Evolutionary conservation across 768 basidiomycete genomes (phyloP).

Genomic region (Pholiota conissans): DNA sequence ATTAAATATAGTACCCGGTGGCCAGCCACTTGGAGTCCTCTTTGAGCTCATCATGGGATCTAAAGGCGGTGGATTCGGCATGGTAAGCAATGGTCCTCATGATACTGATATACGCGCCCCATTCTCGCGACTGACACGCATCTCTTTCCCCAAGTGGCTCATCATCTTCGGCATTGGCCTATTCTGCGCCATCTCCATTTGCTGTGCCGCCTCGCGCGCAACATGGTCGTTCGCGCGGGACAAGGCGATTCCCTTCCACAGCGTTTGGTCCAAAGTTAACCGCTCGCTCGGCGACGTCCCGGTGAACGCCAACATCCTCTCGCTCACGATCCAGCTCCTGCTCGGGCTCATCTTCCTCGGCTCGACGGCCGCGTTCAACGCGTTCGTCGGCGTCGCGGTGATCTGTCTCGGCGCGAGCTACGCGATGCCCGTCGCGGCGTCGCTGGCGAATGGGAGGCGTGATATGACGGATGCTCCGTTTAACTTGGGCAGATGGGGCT

Average conservation of each 20-base stretch:
- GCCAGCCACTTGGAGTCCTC: conserved; percentile 65
- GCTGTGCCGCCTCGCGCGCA: conserved; percentile 65
- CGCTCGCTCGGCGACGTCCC: conserved; percentile 46
- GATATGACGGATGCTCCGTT: conserved; percentile 52
- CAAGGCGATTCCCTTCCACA: conserved; percentile 57
- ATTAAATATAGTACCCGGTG: conserved; percentile 44
- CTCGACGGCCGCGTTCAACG: conserved; percentile 64
- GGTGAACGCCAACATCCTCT: conserved; percentile 59
- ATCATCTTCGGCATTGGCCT: conserved; percentile 54
- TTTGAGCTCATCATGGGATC: conserved; percentile 65
- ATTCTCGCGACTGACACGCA: conserved; percentile 11
- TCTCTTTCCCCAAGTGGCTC: conserved; percentile 7
- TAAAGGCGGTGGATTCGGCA: conserved; percentile 58
- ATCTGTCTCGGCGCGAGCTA: conserved; percentile 69
- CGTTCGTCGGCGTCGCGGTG: conserved; percentile 65
- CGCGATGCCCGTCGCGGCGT: conserved; percentile 60
- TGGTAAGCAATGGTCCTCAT: conserved; percentile 34
- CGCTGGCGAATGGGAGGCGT: conserved; percentile 42
- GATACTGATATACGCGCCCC: conserved; percentile 50
- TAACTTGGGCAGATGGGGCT: conserved; percentile 45
- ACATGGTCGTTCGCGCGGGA: conserved; percentile 76
- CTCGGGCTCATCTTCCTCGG: conserved; percentile 66
- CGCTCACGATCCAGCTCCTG: conserved; percentile 55
- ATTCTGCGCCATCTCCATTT: conserved; percentile 68
- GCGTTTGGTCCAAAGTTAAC: conserved; percentile 47